Evolutionary conservation across 345 rosid species (phyloP), one percentile per base, ranked within the genome.

Genomic region (Arabidopsis suecica): DNA sequence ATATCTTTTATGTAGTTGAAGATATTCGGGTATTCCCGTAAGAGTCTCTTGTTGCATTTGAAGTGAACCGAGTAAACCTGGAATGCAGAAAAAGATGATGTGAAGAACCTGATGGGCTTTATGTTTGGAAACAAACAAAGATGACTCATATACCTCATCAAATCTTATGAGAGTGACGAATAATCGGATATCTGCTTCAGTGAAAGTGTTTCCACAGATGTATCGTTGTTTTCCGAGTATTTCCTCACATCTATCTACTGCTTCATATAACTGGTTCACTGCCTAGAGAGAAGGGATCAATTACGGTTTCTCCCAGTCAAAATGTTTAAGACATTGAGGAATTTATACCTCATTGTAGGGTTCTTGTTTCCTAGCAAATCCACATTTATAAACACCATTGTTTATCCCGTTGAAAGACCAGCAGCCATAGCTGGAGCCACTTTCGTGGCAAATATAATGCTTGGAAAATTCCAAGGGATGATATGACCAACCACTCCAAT

Each of bases 111-210:
- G 32, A 70, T 23, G 4, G 16, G 41, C 11, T 5, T 59, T 41
- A 23, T 33, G 61, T 13, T 2, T 10, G 25, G 1, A 51, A 41
- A 42, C 40, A 13, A 11, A 40, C 3, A 7, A 36, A 59, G 5
- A 18, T 7, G 5, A 56, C 1, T 32, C 40, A 7, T 45, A 16
- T 85, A 93, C 96, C 96, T 93, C 98, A 59, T 93, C 97, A 76
- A 91, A 93, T 87, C 98, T 89, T 81, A 93, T 87, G 25, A 93
- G 84, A 8, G 98, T 93, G 58, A 87, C 94, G 68, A 93, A 93
- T 75, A 91, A 75, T 48, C 94, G 77, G 9, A 93, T 80, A 83
- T 91, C 96, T 4, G 93, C 81, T 78, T 93, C 98, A 2, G 96
- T 78, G 50, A 91, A 66, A 40, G 68, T 68, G 62, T 88, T 86